Evolutionary conservation across 2,329 filamentous ascomycete species (phyloP).

Genomic region (Dactylonectria macrodidyma): DNA sequence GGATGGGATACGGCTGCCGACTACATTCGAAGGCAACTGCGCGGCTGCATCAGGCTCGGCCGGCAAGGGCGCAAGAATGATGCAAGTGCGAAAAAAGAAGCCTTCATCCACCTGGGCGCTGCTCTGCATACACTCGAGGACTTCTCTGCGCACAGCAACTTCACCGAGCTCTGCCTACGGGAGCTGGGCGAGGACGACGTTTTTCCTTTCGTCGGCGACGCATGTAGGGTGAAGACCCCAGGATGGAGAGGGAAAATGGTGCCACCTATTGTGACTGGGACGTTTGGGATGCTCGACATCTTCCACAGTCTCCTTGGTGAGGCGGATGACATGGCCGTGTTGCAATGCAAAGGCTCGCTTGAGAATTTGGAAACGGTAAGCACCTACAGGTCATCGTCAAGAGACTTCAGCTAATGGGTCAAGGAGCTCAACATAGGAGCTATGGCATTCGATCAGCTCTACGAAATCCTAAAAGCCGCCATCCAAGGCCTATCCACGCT

Average conservation of each 20-base stretch:
- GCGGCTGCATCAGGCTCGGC: slow-evolving; percentile 79
- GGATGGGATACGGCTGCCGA: slow-evolving; percentile 89
- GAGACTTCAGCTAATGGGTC: slow-evolving; percentile 17
- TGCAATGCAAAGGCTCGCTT: slow-evolving; percentile 71
- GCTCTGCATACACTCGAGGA: slow-evolving; percentile 82
- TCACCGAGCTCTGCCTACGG: slow-evolving; percentile 79
- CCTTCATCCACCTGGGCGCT: slow-evolving; percentile 70
- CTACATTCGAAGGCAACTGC: slow-evolving; percentile 80
- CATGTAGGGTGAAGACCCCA: slow-evolving; percentile 66
- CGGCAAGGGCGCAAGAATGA: slow-evolving; percentile 52
- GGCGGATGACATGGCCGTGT: slow-evolving; percentile 61
- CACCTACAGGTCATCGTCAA: neutral
- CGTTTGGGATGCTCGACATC: slow-evolving; percentile 72
- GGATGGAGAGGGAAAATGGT: slow-evolving; percentile 64
- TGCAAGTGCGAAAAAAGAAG: slow-evolving; percentile 38
- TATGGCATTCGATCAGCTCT: slow-evolving; percentile 52
- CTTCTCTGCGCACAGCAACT: slow-evolving; percentile 78
- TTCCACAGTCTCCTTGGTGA: slow-evolving; percentile 77
- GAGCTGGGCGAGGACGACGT: slow-evolving; percentile 78
- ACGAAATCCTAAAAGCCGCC: slow-evolving; percentile 45
- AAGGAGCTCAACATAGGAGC: slow-evolving; percentile 76
- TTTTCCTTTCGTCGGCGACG: slow-evolving; percentile 64
- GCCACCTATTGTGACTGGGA: slow-evolving; percentile 78
- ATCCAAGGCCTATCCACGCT: slow-evolving; percentile 45
- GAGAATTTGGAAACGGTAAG: slow-evolving; percentile 73